Evolutionary conservation across 805 yeast genomes (phyloP).

Genomic region (Candida michaelii): DNA sequence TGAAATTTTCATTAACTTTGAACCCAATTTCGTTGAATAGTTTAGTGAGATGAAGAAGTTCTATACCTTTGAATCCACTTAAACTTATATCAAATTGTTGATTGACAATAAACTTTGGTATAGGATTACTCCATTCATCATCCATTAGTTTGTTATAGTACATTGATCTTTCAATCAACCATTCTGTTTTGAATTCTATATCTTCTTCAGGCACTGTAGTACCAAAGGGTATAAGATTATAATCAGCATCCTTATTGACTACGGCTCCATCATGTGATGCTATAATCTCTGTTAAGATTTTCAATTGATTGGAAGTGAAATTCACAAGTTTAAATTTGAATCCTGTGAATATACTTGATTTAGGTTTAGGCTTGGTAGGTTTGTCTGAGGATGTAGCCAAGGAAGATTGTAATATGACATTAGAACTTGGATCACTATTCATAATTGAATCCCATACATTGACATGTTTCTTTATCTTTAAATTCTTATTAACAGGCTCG

Average conservation of each 20-base stretch:
- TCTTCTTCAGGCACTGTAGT: conserved; percentile 8
- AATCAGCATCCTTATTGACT: conserved; percentile 1
- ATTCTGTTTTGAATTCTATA: conserved; percentile 59
- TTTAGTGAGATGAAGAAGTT: conserved; percentile 66
- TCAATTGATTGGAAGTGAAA: conserved; percentile 37
- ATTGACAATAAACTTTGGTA: neutral
- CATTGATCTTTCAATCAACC: conserved; percentile 75
- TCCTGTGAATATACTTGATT: conserved; percentile 8
- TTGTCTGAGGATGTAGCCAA: neutral
- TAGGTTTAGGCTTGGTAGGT: neutral
- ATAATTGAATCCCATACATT: conserved; percentile 47
- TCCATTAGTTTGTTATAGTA: conserved; percentile 48
- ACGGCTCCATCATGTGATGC: conserved; percentile 45
- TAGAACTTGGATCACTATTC: conserved; percentile 16
- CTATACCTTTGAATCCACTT: conserved; percentile 79
- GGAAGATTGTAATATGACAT: conserved; percentile 1
- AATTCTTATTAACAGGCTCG: conserved; percentile 2
- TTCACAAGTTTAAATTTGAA: conserved; percentile 30
- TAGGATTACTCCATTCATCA: conserved; percentile 68
- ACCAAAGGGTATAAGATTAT: conserved; percentile 16
- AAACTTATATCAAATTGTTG: conserved; percentile 45
- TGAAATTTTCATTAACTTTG: conserved; percentile 48
- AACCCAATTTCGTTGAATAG: conserved; percentile 57
- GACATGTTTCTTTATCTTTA: conserved; percentile 22
- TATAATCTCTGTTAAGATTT: conserved; percentile 42